Evolutionary conservation across 1,284 basidiomycete genomes (phyloP).

Genomic region (Fereydounia khargensis): DNA sequence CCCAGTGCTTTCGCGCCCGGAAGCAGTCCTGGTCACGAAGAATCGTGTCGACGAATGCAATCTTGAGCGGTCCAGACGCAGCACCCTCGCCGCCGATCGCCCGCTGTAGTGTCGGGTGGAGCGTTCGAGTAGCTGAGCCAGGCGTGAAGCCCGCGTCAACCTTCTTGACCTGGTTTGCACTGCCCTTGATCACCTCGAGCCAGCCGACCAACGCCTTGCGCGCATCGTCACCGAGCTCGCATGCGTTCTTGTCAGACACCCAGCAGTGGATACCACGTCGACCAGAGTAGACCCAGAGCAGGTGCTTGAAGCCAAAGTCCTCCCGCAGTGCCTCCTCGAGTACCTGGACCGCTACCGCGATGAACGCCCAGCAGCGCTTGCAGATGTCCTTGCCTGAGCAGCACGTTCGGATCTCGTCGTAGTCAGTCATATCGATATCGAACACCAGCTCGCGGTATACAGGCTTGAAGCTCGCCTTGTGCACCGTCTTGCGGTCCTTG

Average conservation of each 20-base stretch:
- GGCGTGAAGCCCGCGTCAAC: slow-evolving; percentile 65
- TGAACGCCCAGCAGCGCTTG: slow-evolving; percentile 89
- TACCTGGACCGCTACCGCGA: slow-evolving; percentile 85
- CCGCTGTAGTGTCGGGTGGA: slow-evolving; percentile 51
- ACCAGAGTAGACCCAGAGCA: slow-evolving; percentile 98
- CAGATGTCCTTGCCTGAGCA: slow-evolving; percentile 91
- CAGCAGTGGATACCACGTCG: slow-evolving; percentile 97
- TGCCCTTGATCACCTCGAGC: slow-evolving; percentile 76
- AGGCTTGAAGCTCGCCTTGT: slow-evolving; percentile 73
- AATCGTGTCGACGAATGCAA: slow-evolving; percentile 69
- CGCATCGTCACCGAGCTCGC: slow-evolving; percentile 87
- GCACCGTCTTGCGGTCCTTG: slow-evolving; percentile 82
- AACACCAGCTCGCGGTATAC: slow-evolving; percentile 90
- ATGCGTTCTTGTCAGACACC: slow-evolving; percentile 86
- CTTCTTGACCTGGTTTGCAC: slow-evolving; percentile 79
- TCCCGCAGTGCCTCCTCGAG: slow-evolving; percentile 74
- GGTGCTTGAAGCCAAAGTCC: slow-evolving; percentile 74
- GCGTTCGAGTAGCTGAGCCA: slow-evolving; percentile 65
- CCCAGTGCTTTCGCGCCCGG: slow-evolving; percentile 69
- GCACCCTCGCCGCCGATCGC: slow-evolving; percentile 56
- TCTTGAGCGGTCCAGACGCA: slow-evolving; percentile 61
- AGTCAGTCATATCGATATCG: slow-evolving; percentile 99
- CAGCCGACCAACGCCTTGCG: slow-evolving; percentile 80
- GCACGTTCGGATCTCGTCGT: slow-evolving; percentile 92
- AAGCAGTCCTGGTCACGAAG: slow-evolving; percentile 87